Evolutionary conservation across 2,329 filamentous ascomycete species (phyloP).

Genomic region (Teratosphaeria nubilosa): DNA sequence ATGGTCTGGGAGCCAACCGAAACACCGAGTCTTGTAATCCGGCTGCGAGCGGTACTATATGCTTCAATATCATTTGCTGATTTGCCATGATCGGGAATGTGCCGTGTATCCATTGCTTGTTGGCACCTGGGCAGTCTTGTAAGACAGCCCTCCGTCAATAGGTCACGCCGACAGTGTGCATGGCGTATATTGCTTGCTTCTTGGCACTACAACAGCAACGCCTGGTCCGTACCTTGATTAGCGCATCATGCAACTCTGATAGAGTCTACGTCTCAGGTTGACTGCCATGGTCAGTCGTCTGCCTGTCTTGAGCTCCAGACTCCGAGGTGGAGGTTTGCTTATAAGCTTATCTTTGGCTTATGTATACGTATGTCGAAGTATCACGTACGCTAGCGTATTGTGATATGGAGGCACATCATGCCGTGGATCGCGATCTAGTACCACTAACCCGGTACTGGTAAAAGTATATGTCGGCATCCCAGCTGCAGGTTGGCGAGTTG

Average conservation of each 20-base stretch:
- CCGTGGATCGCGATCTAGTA: neutral
- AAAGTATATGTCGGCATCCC: neutral
- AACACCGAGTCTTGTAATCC: too few relatives aligned
- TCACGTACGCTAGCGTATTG: neutral
- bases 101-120: neutral
- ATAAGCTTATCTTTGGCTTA: neutral
- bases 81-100: too few relatives aligned
- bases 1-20: too few relatives aligned
- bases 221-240: too few relatives aligned
- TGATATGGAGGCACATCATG: too few relatives aligned
- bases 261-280: too few relatives aligned
- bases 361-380: neutral
- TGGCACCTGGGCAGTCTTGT: neutral
- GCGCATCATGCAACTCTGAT: too few relatives aligned
- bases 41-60: too few relatives aligned
- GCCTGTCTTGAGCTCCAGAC: neutral
- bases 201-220: neutral
- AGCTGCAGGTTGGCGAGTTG: neutral
- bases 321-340: neutral
- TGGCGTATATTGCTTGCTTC: too few relatives aligned
- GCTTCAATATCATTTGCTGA: too few relatives aligned
- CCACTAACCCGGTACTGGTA: neutral
- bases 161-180: too few relatives aligned
- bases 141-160: too few relatives aligned
- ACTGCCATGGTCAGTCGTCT: neutral